A percentile compares a stretch with the other conserved stretches of the same genome.
Evolutionary conservation across 306 rosid genomes (phyloP).

Genomic region (Fagus sylvatica): DNA sequence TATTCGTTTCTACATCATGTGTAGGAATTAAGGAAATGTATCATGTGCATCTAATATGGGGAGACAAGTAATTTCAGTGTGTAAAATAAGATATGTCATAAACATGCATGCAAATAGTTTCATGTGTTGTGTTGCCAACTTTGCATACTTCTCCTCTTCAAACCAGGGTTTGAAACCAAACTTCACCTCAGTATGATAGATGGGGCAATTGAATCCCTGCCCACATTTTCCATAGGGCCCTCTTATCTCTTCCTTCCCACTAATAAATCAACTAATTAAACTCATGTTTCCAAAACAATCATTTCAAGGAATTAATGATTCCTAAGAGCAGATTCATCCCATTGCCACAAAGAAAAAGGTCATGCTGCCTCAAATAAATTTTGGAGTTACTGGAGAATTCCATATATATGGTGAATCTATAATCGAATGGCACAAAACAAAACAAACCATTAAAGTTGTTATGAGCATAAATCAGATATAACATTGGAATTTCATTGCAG

Average conservation of each 20-base stretch:
- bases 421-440: slow-evolving; percentile 11
- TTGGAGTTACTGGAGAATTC: not conserved
- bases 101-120: not conserved
- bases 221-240: too few relatives aligned
- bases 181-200: too few relatives aligned
- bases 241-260: too few relatives aligned
- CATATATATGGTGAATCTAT: not conserved
- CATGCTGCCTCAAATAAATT: not conserved
- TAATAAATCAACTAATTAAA: too few relatives aligned
- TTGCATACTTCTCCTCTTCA: not conserved
- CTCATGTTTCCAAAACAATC: too few relatives aligned
- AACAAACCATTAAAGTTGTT: slow-evolving; percentile 5
- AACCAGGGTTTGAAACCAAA: too few relatives aligned
- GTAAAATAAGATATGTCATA: not conserved
- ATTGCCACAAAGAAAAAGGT: not conserved
- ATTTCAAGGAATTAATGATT: too few relatives aligned
- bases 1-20: not conserved
- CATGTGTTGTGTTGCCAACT: not conserved
- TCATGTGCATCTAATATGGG: not conserved
- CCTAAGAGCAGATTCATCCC: too few relatives aligned
- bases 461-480: slow-evolving; percentile 16
- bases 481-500: slow-evolving; percentile 22
- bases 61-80: not conserved
- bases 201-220: too few relatives aligned
- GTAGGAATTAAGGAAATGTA: not conserved